These are phyloP conservation scores for Pyricularia pennisetigena DNA, from an alignment of 2,329 filamentous ascomycete species.

Conservation along the genomic window DNA sequence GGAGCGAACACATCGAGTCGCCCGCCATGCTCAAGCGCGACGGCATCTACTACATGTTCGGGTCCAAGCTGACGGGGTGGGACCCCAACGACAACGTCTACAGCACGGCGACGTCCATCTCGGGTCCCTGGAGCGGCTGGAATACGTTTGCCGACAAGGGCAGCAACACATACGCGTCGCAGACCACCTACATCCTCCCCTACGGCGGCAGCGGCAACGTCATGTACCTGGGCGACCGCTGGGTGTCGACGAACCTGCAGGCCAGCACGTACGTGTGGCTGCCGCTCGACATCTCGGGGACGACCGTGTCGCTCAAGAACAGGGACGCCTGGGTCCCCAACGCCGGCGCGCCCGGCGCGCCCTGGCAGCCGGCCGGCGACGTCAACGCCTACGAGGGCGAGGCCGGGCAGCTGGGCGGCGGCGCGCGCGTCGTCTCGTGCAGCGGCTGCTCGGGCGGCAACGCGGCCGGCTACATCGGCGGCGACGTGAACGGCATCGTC, in stretches of 20 bases:
- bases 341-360: constrained; percentile 7
- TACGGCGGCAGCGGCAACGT: constrained; percentile 15
- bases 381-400: constrained; percentile 44
- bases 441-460: constrained; percentile 38
- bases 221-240: constrained; percentile 48
- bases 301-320: constrained; percentile 38
- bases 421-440: constrained; percentile 37
- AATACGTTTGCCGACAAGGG: constrained; percentile 35
- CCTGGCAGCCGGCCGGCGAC: constrained; percentile 27
- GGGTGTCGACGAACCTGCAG: constrained; percentile 39
- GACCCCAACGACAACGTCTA: constrained; percentile 39
- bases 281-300: constrained; percentile 44
- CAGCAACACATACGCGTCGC: constrained; percentile 35
- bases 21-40: constrained; percentile 42
- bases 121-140: constrained; percentile 42
- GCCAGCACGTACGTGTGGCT: constrained; percentile 54
- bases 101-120: constrained; percentile 37
- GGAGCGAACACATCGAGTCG: constrained; percentile 33
- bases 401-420: constrained; percentile 29
- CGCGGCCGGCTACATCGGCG: constrained; percentile 47
- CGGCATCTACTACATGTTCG: constrained; percentile 45
- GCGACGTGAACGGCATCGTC: constrained; percentile 30
- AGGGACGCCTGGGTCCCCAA: constrained; percentile 40
- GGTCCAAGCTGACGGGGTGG: constrained; percentile 32
- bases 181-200: constrained; percentile 38